Evolutionary conservation across 2,329 filamentous ascomycete genomes (phyloP), one percentile per base, ranked within the genome.

Genomic region (Paramyrothecium sp.): DNA sequence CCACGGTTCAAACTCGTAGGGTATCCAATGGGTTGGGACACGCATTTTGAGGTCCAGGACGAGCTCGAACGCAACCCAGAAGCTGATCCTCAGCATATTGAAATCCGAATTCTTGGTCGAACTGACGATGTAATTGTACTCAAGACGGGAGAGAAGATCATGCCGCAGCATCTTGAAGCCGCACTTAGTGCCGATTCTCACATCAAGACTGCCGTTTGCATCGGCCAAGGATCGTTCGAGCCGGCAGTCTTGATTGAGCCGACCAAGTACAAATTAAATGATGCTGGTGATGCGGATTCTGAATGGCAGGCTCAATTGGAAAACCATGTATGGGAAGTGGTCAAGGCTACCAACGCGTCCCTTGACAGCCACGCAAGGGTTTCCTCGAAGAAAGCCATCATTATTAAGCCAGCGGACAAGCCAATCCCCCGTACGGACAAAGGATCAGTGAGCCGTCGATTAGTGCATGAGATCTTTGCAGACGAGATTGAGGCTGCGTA

Each of bases 1-100:
- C 49, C 41, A 5, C 33, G 58, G 13, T 71, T 61, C 47, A 67
- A 61, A 50, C 61, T 71, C 0, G 55, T 66, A n/a, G 66, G 62
- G 1, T 60, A 56, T 23, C 68, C 69, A 0, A 60, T 67, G 34
- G 70, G 65, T 5, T 68, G 64, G 60, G 38, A 57, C 1, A 51
- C 58, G 2, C 53, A 58, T 1, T 72, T 72, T 51, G 66, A 68
- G 48, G 61, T 72, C 10, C 69, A 73, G 51, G 71, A 73, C 53
- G 55, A 66, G 30, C 53, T 73, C 2, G 61, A 65, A 13, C 56
- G 54, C 1, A 68, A 66, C 12, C 65, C 65, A 1, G 12, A 55
- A 23, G 30, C 33, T 8, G 19, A 26, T 2, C 51, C 56, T 8
- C 30, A 54, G 17, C 23, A 51, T 20, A 17, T 57, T 21, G 57